Conservation (phyloP, 2,329 filamentous ascomycete genomes). For the Colletotrichum gloeosporioides region DNA sequence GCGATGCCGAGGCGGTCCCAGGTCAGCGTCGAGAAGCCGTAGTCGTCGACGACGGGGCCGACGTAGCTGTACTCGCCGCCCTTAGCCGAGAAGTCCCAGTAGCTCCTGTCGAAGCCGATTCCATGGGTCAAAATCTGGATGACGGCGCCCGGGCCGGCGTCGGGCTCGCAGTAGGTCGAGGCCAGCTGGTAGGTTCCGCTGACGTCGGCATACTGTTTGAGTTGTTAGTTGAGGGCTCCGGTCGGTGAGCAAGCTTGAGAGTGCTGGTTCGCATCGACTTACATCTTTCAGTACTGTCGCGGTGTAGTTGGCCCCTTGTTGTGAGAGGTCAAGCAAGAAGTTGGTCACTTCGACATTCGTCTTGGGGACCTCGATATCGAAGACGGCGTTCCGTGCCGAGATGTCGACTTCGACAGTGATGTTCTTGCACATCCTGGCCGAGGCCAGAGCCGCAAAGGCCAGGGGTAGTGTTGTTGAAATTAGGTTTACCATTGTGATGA, state of each 20-base stretch:
- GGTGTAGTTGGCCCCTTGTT: conserved; percentile 56
- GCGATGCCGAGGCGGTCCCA: conserved; percentile 69
- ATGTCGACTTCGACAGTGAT: conserved; percentile 62
- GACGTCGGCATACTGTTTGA: conserved; percentile 50
- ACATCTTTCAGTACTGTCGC: conserved; percentile 48
- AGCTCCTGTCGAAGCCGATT: conserved; percentile 48
- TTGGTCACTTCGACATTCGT: conserved; percentile 63
- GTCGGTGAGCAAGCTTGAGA: too few species aligned
- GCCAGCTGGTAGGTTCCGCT: conserved; percentile 61
- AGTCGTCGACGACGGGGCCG: conserved; percentile 54
- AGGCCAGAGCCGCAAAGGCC: conserved; percentile 28
- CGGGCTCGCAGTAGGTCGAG: conserved; percentile 66
- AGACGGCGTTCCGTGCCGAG: conserved; percentile 57
- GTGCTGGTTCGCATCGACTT: conserved; percentile 23
- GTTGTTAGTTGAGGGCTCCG: background rate
- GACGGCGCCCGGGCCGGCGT: conserved; percentile 39
- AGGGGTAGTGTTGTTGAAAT: conserved; percentile 22
- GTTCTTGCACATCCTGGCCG: conserved; percentile 48
- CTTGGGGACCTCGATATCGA: conserved; percentile 51
- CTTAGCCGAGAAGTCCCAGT: conserved; percentile 66
- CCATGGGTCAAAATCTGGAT: conserved; percentile 49
- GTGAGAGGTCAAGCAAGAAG: conserved; percentile 56
- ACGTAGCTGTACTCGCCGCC: conserved; percentile 69
- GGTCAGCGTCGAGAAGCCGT: conserved; percentile 63
- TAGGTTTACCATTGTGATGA: conserved; percentile 27